These are phyloP conservation scores for Castanea sativa DNA, from an alignment of 306 rosid species.

Conservation along the genomic window DNA sequence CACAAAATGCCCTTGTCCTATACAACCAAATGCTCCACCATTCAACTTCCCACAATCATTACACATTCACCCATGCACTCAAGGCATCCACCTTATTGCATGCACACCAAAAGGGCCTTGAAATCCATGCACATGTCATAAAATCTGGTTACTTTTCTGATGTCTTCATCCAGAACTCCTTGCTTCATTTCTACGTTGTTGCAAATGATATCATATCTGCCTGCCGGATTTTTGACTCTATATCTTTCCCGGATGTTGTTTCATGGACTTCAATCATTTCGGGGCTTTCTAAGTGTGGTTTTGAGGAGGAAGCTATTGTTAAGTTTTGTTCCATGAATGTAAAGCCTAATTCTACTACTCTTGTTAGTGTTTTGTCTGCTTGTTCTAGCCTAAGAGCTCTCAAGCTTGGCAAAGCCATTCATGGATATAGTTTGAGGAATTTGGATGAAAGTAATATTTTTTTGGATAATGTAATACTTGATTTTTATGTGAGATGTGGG, in stretches of 20 bases:
- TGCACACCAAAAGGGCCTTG: conserved; percentile 47
- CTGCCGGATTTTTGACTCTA: conserved; percentile 42
- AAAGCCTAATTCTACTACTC: conserved; percentile 55
- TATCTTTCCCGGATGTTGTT: conserved; percentile 56
- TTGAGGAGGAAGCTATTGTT: conserved; percentile 52
- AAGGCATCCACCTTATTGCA: conserved; percentile 49
- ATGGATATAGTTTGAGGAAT: conserved; percentile 48
- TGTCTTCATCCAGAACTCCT: conserved; percentile 57
- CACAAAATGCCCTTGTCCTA: conserved; percentile 54
- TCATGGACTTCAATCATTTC: conserved; percentile 75
- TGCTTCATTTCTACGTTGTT: conserved; percentile 57
- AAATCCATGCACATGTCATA: conserved; percentile 62
- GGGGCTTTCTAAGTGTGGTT: conserved; percentile 66
- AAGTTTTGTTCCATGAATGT: conserved; percentile 49
- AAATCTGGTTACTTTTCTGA: conserved; percentile 63
- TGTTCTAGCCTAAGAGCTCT: conserved; percentile 59
- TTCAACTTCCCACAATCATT: conserved; percentile 62
- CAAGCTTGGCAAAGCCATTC: conserved; percentile 54
- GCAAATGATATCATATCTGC: conserved; percentile 47
- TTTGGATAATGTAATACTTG: conserved; percentile 53
- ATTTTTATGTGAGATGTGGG: conserved; percentile 59
- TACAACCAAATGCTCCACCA: conserved; percentile 62
- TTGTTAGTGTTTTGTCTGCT: conserved; percentile 59
- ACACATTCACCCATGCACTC: conserved; percentile 71
- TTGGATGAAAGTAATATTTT: conserved; percentile 26